Percentiles rank a stretch among this genome's conserved stretches.
Conservation (phyloP, 1,284 basidiomycete species). For the Moesziomyces sp. region DNA sequence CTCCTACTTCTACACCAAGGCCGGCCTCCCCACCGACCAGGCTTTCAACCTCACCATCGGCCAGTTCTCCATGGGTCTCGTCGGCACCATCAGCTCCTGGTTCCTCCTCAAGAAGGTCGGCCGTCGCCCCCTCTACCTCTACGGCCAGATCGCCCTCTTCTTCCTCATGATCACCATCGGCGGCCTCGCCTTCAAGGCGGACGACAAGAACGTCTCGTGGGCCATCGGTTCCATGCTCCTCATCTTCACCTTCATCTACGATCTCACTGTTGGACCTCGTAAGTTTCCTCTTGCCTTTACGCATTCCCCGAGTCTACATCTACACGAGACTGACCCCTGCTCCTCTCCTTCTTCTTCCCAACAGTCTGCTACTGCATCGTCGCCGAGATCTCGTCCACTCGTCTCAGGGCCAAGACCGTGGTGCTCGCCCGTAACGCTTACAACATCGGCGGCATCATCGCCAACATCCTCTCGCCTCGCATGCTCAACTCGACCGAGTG, state of each 20-base stretch:
- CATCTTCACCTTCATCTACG: conserved; percentile 69
- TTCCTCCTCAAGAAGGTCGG: conserved; percentile 69
- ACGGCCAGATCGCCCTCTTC: conserved; percentile 69
- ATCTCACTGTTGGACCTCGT: conserved; percentile 68
- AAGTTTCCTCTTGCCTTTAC: neutral
- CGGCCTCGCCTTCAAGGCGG: conserved; percentile 62
- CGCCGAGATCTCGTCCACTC: conserved; percentile 70
- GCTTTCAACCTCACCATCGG: conserved; percentile 69
- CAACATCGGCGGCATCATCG: conserved; percentile 65
- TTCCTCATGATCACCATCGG: conserved; percentile 71
- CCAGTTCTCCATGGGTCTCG: conserved; percentile 66
- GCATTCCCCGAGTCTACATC: neutral
- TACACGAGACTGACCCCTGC: neutral
- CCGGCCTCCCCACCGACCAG: conserved; percentile 67
- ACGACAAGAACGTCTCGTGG: conserved; percentile 48
- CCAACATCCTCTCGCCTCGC: conserved; percentile 70
- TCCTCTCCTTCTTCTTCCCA: neutral
- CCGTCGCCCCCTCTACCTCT: conserved; percentile 70
- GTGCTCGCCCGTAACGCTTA: conserved; percentile 71
- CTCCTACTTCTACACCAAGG: conserved; percentile 69
- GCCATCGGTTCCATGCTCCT: conserved; percentile 70
- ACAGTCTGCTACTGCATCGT: conserved; percentile 70
- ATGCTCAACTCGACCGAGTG: conserved; percentile 69
- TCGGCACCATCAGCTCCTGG: conserved; percentile 69
- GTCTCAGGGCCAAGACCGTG: conserved; percentile 72